These are phyloP conservation scores for Epichloe typhina DNA, from an alignment of 2,329 filamentous ascomycete genomes.

Conservation along the genomic window DNA sequence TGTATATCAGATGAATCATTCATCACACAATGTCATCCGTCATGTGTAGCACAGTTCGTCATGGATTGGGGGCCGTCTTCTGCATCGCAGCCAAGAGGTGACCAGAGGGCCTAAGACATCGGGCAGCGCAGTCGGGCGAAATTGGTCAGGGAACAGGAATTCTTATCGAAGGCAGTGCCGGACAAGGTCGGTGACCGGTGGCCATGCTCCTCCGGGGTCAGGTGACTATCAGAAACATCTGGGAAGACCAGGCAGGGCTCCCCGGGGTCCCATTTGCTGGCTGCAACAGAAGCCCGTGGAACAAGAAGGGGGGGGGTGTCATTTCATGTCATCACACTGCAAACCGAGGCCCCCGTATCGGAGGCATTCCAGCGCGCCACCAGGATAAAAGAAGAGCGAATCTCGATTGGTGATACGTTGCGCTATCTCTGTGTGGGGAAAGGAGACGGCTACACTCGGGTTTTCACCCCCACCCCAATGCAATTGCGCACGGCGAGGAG, in stretches of 20 bases:
- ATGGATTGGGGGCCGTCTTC: no score
- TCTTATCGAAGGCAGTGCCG: not conserved
- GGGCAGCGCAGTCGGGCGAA: not conserved
- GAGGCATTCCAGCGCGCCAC: conserved; percentile 8
- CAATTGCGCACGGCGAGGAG: conserved; percentile 2
- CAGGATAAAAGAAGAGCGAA: not conserved
- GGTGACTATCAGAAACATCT: not conserved
- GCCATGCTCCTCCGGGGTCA: not conserved
- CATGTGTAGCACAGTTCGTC: no score
- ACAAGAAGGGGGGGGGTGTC: no score
- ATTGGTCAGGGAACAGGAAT: not conserved
- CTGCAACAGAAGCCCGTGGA: no score
- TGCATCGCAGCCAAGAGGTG: no score
- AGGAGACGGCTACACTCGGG: conserved; percentile 14
- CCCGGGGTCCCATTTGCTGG: not conserved
- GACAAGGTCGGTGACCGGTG: conserved; percentile 1
- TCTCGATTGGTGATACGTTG: conserved; percentile 7
- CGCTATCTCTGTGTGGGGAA: not conserved
- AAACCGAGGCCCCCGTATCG: conserved; percentile 7
- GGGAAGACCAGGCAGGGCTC: not conserved
- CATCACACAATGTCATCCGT: no score
- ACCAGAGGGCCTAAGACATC: no score
- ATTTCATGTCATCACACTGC: no score
- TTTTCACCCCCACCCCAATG: not conserved
- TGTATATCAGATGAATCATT: no score